Evolutionary conservation across 2,329 filamentous ascomycete genomes (phyloP), one percentile per base, ranked within the genome.

Genomic region (Blastomyces silverae): DNA sequence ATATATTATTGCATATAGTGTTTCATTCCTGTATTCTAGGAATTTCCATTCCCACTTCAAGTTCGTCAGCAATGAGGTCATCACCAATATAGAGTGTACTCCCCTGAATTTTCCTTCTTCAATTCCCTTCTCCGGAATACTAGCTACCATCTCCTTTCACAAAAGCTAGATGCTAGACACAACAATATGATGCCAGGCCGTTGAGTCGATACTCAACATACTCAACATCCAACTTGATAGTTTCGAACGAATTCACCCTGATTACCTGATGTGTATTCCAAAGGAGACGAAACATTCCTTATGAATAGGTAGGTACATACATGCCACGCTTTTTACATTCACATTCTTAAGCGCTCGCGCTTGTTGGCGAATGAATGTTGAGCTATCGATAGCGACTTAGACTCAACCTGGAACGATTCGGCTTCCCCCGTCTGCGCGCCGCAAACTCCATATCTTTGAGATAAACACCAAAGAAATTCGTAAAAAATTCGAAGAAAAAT

Each of bases 1-100:
- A n/a, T 57, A 34, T 39, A 39, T 39, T 57, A 39, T 57, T 57
- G 55, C 34, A 39, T 39, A 57, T 57, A 57, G n/a, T 57, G 4
- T 39, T 57, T 57, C 55, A 57, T 37, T 57, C 20, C 31, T 57
- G 55, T 57, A 57, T n/a, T 34, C 31, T 53, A 39, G 31, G 28
- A 57, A 57, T 57, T 37, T 22, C 55, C 8, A n/a, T 39, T 57
- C 20, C 17, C 55, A n/a, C 20, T 57, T 34, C 55, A 20, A 39
- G 15, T n/a, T 39, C 20, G 28, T 57, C 17, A 11, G 17, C 3
- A 39, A 22, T 57, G 31, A 31, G n/a, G 11, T 22, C 31, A 39
- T 22, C 55, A 39, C 31, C n/a, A 20, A 57, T 57, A 57, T 57
- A 39, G 34, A 37, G 17, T 39, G 28, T 57, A 37, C 31, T 57